phyloP scores from a whole-genome alignment of 176 grass and related monocot species.

The Tillandsia leiboldiana region DNA sequence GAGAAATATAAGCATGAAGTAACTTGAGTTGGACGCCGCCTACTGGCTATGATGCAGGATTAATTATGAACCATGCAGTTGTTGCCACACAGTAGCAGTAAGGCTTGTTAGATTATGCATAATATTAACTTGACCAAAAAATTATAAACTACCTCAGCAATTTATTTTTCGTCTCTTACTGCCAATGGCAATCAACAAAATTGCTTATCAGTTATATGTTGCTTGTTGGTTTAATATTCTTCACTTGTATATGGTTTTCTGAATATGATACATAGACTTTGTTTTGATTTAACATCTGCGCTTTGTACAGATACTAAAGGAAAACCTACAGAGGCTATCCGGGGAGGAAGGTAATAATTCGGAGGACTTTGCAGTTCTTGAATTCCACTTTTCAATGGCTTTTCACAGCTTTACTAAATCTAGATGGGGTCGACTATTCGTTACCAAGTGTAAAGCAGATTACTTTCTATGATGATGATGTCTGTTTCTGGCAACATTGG shows the following conservation, averaged over 20 bases:
- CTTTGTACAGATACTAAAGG: constrained; percentile 61
- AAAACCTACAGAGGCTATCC: constrained; percentile 87
- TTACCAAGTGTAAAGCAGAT: constrained; percentile 96
- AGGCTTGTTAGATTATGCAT: no score
- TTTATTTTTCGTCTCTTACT: no score
- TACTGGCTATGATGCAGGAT: no score
- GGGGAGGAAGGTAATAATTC: constrained; percentile 82
- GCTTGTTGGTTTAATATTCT: neutral
- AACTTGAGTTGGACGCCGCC: no score
- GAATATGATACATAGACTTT: neutral
- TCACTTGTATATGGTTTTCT: neutral
- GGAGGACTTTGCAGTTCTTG: constrained; percentile 8
- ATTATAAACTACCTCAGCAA: no score
- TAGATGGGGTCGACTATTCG: constrained; percentile 15
- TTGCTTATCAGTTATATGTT: neutral
- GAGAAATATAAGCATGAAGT: no score
- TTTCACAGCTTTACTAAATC: constrained; percentile 31
- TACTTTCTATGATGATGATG: constrained; percentile 90
- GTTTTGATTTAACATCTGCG: neutral
- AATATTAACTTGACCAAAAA: no score
- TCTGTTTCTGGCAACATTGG: constrained; percentile 97
- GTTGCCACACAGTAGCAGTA: no score
- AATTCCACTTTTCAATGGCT: neutral
- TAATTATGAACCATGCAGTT: no score
- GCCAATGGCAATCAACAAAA: no score